Evolutionary conservation across 2,329 filamentous ascomycete species (phyloP), one percentile per base, ranked within the genome.

Genomic region (Pseudocercospora vitis): DNA sequence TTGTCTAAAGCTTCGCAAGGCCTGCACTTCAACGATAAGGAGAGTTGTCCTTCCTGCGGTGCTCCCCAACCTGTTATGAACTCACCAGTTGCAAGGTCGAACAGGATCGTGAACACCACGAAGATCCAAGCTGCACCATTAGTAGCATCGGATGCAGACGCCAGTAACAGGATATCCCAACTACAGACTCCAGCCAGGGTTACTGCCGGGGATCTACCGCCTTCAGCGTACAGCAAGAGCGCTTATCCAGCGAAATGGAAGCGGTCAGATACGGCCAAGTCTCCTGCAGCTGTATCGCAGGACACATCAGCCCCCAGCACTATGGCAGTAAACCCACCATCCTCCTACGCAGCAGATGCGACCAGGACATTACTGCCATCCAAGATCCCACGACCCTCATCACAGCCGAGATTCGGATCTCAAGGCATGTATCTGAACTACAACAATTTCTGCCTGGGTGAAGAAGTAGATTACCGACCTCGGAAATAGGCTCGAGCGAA

Each of bases 391-490:
- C 21, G 19, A 14, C 7, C 6, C 16, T 3, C 19, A 11, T 42
- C 21, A 11, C 37, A 42, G 11, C 37, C 37, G 8, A 42, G 11
- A 26, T 12, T 14, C 11, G n/a, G 23, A 9, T 31, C 42, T 16
- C 21, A 31, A 28, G n/a, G 42, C 21, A 28, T 31, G 42, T 45
- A 45, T 7, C 42, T 45, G 6, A 19, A 45, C 12, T 45, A 45
- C 42, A 45, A 18, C 42, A 45, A 28, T 24, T 45, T 45, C 14
- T 21, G 37, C n/a, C 19, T 42, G 3, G 21, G 37, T 21, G 19
- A 24, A 12, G 19, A 42, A 19, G 8, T 42, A 3, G 11, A 12
- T n/a, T 12, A 7, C 14, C 21, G 19, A 7, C 19, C 11, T 26
- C 19, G 37, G 14, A 18, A 14, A 42, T 42, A 24, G 16, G 19